A percentile compares a stretch with the other conserved stretches of the same genome.
Evolutionary conservation across 2,329 filamentous ascomycete genomes (phyloP).

Genomic region (Neonectria coccinea): DNA sequence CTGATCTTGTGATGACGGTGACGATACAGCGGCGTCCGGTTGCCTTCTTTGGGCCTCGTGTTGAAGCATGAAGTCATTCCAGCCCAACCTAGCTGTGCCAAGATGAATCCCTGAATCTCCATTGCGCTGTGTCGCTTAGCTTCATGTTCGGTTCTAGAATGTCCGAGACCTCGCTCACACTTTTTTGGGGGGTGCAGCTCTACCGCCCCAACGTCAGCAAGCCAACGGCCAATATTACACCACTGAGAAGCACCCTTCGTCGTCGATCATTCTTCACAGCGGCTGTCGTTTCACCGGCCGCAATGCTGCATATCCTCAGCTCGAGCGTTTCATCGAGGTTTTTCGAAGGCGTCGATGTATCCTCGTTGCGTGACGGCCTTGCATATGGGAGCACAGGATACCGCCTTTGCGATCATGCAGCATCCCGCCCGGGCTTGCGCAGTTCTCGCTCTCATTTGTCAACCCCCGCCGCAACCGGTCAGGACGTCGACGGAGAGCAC

Average conservation of each 20-base stretch:
- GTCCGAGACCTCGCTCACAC: slow-evolving; percentile 18
- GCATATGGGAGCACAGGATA: background rate
- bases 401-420: slow-evolving; percentile 16
- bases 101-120: slow-evolving; percentile 20
- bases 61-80: slow-evolving; percentile 17
- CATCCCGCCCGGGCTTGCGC: slow-evolving; percentile 13
- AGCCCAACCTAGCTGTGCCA: slow-evolving; percentile 30
- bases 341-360: background rate
- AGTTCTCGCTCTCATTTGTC: slow-evolving; percentile 22
- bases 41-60: slow-evolving; percentile 36
- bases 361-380: background rate
- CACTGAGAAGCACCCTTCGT: background rate
- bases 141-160: slow-evolving; percentile 29
- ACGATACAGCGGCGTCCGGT: slow-evolving; percentile 32
- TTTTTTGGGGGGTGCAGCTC: background rate
- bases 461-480: slow-evolving; percentile 24
- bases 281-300: slow-evolving; percentile 6
- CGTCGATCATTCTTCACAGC: background rate
- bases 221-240: background rate
- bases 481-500: slow-evolving; percentile 10
- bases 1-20: slow-evolving; percentile 38
- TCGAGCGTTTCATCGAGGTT: background rate
- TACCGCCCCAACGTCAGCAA: slow-evolving; percentile 1
- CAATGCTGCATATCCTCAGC: slow-evolving; percentile 10
- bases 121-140: slow-evolving; percentile 19